Conservation (phyloP, 441 rosid genomes). For the Pelargonium fulgidum region DNA sequence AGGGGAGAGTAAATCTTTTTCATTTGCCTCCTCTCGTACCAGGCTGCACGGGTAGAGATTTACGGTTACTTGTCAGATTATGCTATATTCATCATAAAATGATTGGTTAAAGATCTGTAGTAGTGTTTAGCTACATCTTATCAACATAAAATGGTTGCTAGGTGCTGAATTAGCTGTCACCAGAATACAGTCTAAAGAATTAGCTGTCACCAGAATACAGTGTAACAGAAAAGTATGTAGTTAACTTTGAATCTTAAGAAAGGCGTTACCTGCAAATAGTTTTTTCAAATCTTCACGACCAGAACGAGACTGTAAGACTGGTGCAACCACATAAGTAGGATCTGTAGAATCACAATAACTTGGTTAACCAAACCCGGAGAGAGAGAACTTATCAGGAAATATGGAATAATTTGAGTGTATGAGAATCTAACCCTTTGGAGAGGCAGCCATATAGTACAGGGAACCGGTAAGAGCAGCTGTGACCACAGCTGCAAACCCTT, state of each 20-base stretch:
- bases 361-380: not conserved
- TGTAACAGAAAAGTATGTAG: too few relatives aligned
- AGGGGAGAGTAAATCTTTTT: conserved; percentile 91
- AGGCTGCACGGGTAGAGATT: conserved; percentile 37
- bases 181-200: not conserved
- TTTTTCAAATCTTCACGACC: conserved; percentile 70
- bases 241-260: not conserved
- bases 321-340: conserved; percentile 79
- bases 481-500: conserved; percentile 80
- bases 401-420: not conserved
- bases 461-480: conserved; percentile 88
- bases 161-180: too few relatives aligned
- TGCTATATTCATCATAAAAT: too few relatives aligned
- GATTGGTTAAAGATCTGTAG: too few relatives aligned
- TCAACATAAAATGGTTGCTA: too few relatives aligned
- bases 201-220: too few relatives aligned
- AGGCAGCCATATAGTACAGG: conserved; percentile 75
- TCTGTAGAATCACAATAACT: conserved; percentile 34
- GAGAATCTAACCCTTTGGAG: conserved; percentile 65
- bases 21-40: conserved; percentile 97
- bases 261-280: conserved; percentile 69
- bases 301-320: conserved; percentile 56
- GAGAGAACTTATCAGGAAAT: not conserved
- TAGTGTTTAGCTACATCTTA: too few relatives aligned
- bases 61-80: not conserved